Evolutionary conservation across 306 rosid genomes (phyloP).

Genomic region (cucumber (Cucumis sativus)): DNA sequence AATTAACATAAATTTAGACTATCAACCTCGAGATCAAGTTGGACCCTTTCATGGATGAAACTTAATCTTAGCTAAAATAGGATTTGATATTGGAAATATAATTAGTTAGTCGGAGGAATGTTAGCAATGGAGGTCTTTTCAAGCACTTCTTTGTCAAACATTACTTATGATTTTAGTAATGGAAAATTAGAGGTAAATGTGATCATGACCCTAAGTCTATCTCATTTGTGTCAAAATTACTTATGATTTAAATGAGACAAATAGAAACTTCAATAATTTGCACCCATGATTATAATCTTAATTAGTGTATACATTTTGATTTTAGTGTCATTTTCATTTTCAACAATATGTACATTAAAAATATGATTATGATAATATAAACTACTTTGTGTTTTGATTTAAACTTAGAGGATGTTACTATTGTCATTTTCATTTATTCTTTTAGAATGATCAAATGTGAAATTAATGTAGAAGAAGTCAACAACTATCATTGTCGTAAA

Average conservation of each 20-base stretch:
- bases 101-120: too few relatives aligned
- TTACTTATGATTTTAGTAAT: not conserved
- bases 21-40: too few relatives aligned
- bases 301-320: not conserved
- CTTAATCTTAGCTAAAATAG: too few relatives aligned
- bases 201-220: not conserved
- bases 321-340: not conserved
- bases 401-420: not conserved
- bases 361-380: not conserved
- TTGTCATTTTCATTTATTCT: not conserved
- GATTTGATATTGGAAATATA: too few relatives aligned
- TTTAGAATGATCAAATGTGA: not conserved
- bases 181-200: not conserved
- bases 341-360: not conserved
- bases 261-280: not conserved
- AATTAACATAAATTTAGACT: too few relatives aligned
- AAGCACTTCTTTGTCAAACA: not conserved
- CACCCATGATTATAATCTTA: not conserved
- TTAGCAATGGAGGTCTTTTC: not conserved
- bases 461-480: not conserved
- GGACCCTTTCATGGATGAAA: fast-evolving
- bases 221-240: not conserved
- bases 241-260: not conserved
- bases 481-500: too few relatives aligned
- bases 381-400: not conserved